Evolutionary conservation across 257 asterid genomes (phyloP), one percentile per base, ranked within the genome.

Genomic region (Phtheirospermum japonicum): DNA sequence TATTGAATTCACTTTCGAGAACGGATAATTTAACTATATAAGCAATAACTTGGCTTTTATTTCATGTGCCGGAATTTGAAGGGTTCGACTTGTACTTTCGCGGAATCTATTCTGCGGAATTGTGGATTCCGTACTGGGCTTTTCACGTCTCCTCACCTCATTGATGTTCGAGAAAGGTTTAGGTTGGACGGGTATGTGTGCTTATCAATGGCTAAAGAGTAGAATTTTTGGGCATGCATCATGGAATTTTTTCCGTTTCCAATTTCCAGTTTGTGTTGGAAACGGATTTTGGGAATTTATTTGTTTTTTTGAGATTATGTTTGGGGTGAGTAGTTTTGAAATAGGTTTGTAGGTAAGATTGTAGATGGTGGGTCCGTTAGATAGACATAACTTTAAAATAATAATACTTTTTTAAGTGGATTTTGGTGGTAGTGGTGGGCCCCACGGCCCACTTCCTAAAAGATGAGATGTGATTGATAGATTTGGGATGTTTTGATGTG

Each of bases 81-180:
- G 99, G 99, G 97, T 57, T 93, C 97, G 57, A 89, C 99, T 63
- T 89, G 99, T 73, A 76, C 87, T 50, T 89, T 93, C 68, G 52
- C 90, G 9, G 96, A 93, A 71, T 87, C 95, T 61, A 93, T 93
- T 71, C 68, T 93, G 73, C 96, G 94, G 60, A 83, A 68, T 65
- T 93, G 97, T 71, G 97, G 99, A 65, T 87, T 87, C 65, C 89
- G 28, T 52, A 93, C 99, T 9, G 96, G 99, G 42, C 96, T 87
- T 73, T 93, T 87, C 87, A 89, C 97, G 40, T 89, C 99, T 46
- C 97, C 99, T 14, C 99, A 93, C 77, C 95, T 93, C 65, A 89
- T 93, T 75, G 99, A 93, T 73, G 79, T 93, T 73, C 89, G 99
- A 55, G 99, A 93, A 85, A 82, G 99, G 77, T 93, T 93, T 77